Percentiles rank a stretch among this genome's conserved stretches.
Evolutionary conservation across 2,329 filamentous ascomycete genomes (phyloP).

Genomic region (Colletotrichum paranaense): DNA sequence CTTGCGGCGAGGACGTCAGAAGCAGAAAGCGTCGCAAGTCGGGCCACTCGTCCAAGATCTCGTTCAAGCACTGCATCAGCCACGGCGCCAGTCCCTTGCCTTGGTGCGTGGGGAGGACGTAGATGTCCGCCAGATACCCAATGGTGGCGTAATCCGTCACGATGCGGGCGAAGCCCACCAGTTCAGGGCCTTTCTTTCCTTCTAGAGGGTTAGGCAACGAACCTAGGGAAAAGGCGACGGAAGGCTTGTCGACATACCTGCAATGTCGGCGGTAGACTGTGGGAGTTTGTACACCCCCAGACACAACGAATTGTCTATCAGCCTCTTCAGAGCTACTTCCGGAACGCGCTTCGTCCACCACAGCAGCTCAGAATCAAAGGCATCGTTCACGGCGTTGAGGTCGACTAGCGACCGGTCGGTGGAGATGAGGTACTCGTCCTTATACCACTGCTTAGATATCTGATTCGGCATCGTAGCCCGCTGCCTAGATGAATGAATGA

Average conservation of each 20-base stretch:
- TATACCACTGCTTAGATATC: constrained; percentile 56
- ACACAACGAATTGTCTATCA: constrained; percentile 69
- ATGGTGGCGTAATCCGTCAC: constrained; percentile 36
- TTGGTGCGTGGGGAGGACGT: constrained; percentile 69
- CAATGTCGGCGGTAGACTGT: constrained; percentile 44
- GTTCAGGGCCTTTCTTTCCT: constrained; percentile 42
- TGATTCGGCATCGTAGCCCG: constrained; percentile 31
- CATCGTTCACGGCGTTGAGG: constrained; percentile 63
- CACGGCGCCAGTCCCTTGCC: constrained; percentile 72
- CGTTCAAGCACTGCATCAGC: constrained; percentile 71
- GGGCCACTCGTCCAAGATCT: constrained; percentile 66
- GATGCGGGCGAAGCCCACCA: constrained; percentile 52
- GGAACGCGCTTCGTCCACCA: constrained; percentile 71
- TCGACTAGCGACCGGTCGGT: constrained; percentile 69
- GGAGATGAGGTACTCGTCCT: constrained; percentile 68
- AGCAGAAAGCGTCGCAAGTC: constrained; percentile 70
- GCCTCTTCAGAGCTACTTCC: constrained; percentile 58
- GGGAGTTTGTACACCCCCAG: constrained; percentile 65
- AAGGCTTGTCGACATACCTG: constrained; percentile 40
- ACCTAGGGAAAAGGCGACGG: too few species aligned
- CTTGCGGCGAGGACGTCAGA: constrained; percentile 53
- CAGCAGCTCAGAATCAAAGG: constrained; percentile 66
- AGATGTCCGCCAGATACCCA: constrained; percentile 69
- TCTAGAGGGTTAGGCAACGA: not conserved
- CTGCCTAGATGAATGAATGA: not conserved